These are phyloP conservation scores for Celoporthe dispersa DNA, from an alignment of 2,329 filamentous ascomycete species.

Conservation along the genomic window DNA sequence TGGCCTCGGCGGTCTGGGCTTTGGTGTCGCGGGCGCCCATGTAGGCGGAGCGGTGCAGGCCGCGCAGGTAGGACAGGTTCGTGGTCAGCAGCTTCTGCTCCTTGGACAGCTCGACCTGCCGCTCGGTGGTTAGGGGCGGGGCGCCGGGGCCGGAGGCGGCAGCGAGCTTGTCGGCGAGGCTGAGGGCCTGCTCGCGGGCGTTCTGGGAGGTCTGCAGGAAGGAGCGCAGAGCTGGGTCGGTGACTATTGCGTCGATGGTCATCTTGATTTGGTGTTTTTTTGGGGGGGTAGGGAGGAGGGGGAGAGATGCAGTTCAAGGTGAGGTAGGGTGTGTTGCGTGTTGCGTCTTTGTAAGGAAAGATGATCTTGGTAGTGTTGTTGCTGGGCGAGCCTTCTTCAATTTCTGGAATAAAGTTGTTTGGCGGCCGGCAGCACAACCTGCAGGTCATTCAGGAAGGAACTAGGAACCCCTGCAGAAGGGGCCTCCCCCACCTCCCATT, in stretches of 20 bases:
- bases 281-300: not conserved
- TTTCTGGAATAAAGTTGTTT: not conserved
- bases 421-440: conserved; percentile 2
- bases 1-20: conserved; percentile 79
- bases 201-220: conserved; percentile 75
- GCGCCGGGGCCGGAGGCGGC: conserved; percentile 49
- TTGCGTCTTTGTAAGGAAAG: not conserved
- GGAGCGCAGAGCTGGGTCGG: conserved; percentile 66
- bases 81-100: conserved; percentile 82
- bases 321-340: too few relatives aligned
- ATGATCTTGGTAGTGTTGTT: not conserved
- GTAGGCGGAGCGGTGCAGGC: conserved; percentile 80
- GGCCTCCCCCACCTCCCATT: not conserved
- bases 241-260: conserved; percentile 62
- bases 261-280: conserved; percentile 41
- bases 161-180: conserved; percentile 61
- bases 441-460: not conserved
- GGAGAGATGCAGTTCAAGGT: too few relatives aligned
- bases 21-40: conserved; percentile 86
- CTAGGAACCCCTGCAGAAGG: not conserved
- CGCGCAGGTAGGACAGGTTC: conserved; percentile 78
- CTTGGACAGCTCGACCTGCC: conserved; percentile 66
- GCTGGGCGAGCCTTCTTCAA: not conserved
- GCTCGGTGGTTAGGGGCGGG: conserved; percentile 48
- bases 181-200: conserved; percentile 72